These are phyloP conservation scores for Chrysanthemum makinoi DNA, from an alignment of 129 eudicot genomes.

Conservation along the genomic window DNA sequence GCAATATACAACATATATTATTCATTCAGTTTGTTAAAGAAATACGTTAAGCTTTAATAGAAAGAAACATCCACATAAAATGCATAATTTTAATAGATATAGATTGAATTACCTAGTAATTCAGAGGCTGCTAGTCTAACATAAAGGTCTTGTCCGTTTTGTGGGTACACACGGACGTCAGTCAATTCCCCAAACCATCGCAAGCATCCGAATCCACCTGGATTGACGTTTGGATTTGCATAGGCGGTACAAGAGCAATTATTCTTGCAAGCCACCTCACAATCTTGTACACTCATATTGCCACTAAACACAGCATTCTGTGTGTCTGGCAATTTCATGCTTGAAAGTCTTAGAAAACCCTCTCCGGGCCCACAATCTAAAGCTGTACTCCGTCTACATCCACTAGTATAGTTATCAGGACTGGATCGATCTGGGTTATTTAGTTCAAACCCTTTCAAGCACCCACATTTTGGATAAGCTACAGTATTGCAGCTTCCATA, in stretches of 20 bases:
- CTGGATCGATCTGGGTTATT: slow-evolving; percentile 12
- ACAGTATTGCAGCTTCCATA: slow-evolving; percentile 31
- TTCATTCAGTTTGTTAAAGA: too few relatives aligned
- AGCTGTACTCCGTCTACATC: slow-evolving; percentile 26
- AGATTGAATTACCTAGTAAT: slow-evolving; percentile 6
- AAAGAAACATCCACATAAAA: not conserved
- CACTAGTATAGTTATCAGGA: slow-evolving; percentile 27
- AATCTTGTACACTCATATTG: slow-evolving; percentile 34
- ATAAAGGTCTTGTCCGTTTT: slow-evolving; percentile 30
- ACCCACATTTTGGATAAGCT: slow-evolving; percentile 20
- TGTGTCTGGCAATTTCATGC: slow-evolving; percentile 37
- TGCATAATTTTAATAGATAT: not conserved
- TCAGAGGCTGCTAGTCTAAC: slow-evolving; percentile 33
- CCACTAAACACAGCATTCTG: slow-evolving; percentile 22
- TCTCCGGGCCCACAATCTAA: slow-evolving; percentile 26
- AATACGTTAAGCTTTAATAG: too few relatives aligned
- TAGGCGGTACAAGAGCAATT: slow-evolving; percentile 28
- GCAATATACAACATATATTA: not conserved
- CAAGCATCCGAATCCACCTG: slow-evolving; percentile 39
- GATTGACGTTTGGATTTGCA: slow-evolving; percentile 25
- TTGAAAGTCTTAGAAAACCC: slow-evolving; percentile 24
- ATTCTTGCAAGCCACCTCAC: slow-evolving; percentile 27
- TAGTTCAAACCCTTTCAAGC: slow-evolving; percentile 35
- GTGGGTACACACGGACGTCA: slow-evolving; percentile 23
- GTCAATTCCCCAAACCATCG: slow-evolving; percentile 35